phyloP scores from a whole-genome alignment of 169 alveolate species.

The Plasmodium cynomolgi region DNA sequence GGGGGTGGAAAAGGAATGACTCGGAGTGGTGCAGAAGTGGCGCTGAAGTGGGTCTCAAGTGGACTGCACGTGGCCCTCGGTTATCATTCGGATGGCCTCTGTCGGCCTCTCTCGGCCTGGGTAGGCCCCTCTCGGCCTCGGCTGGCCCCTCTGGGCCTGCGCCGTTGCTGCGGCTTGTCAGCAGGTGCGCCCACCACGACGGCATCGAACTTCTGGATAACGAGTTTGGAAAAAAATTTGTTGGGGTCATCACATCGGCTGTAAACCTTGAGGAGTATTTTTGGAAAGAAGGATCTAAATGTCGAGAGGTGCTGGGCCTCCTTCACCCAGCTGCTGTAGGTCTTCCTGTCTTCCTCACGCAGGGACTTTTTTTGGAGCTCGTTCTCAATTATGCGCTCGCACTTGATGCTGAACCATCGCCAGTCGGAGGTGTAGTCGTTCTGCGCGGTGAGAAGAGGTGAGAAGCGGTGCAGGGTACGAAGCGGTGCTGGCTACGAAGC shows the following conservation, averaged over 20 bases:
- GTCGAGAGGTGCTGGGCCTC: conserved; percentile 25
- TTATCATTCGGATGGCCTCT: too few species aligned
- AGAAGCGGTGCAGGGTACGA: not conserved
- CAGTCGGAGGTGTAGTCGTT: conserved; percentile 52
- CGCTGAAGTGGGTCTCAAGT: not conserved
- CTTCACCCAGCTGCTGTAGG: not conserved
- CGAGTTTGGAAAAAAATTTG: conserved; percentile 21
- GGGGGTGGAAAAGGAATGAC: not conserved
- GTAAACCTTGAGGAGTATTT: conserved; percentile 30
- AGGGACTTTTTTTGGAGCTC: conserved; percentile 7
- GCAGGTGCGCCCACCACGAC: conserved; percentile 17
- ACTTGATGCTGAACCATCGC: conserved; percentile 70
- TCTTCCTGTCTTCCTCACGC: conserved; percentile 3
- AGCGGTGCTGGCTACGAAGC: not conserved
- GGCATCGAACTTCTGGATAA: conserved; percentile 44
- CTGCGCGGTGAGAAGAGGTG: not conserved
- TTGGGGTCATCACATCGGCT: conserved; percentile 28
- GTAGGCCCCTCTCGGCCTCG: too few species aligned
- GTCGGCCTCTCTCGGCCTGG: not conserved
- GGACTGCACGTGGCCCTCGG: not conserved
- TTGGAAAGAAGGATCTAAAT: conserved; percentile 44
- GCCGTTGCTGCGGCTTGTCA: too few species aligned
- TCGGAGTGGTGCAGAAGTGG: too few species aligned
- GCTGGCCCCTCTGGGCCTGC: too few species aligned
- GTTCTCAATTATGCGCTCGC: conserved; percentile 37